Evolutionary conservation across 1,284 basidiomycete species (phyloP).

Genomic region (Pseudozyma tsukubaensis): DNA sequence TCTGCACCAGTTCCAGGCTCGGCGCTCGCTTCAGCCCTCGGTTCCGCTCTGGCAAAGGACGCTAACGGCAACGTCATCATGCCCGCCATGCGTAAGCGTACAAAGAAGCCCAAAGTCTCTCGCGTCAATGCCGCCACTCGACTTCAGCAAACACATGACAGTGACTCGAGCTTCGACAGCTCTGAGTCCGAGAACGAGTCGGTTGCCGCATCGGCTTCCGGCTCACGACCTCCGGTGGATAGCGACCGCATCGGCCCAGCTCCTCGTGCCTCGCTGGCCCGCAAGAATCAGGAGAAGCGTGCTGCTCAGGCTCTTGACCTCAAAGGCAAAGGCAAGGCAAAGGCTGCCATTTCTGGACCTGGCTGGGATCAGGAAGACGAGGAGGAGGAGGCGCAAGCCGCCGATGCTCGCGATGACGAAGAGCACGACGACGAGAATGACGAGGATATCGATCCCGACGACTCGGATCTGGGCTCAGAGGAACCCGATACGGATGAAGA

Average conservation of each 20-base stretch:
- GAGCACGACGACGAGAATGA: slow-evolving; percentile 16
- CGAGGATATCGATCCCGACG: slow-evolving; percentile 14
- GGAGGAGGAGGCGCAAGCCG: slow-evolving; percentile 16
- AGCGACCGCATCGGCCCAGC: slow-evolving; percentile 33
- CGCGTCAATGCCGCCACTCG: slow-evolving; percentile 40
- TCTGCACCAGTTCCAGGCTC: slow-evolving; percentile 24
- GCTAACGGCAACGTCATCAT: slow-evolving; percentile 55
- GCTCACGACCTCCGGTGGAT: background rate
- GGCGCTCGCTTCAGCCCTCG: slow-evolving; percentile 39
- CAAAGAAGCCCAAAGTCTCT: slow-evolving; percentile 32
- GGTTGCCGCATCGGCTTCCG: slow-evolving; percentile 13
- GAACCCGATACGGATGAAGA: slow-evolving; percentile 59
- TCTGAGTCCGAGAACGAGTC: slow-evolving; percentile 49
- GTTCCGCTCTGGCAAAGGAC: slow-evolving; percentile 63
- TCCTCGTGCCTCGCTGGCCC: slow-evolving; percentile 32
- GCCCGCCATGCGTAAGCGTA: slow-evolving; percentile 55
- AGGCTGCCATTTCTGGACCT: slow-evolving; percentile 22
- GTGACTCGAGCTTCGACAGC: slow-evolving; percentile 60
- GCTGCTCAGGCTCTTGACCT: slow-evolving; percentile 8
- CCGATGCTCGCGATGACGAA: slow-evolving; percentile 10
- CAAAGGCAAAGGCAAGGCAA: slow-evolving; percentile 43
- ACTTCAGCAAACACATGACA: slow-evolving; percentile 34
- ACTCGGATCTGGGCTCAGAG: slow-evolving; percentile 37
- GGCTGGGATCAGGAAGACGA: slow-evolving; percentile 35
- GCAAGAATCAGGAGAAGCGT: slow-evolving; percentile 40